These are phyloP conservation scores for Chamaenerion angustifolium DNA, from an alignment of 345 rosid genomes.

Conservation along the genomic window DNA sequence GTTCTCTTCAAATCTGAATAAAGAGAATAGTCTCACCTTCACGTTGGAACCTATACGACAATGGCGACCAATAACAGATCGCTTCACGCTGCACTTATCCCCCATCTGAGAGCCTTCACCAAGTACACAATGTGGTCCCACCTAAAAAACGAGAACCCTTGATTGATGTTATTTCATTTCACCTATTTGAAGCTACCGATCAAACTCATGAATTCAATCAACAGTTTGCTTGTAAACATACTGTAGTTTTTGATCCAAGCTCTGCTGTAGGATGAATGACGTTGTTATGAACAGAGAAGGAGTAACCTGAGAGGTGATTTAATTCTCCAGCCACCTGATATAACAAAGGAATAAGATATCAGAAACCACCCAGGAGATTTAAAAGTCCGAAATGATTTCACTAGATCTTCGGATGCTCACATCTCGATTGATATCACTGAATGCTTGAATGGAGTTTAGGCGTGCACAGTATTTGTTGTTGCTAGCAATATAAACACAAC, in stretches of 20 bases:
- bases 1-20: not conserved
- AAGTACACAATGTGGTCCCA: constrained; percentile 85
- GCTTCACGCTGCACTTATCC: constrained; percentile 91
- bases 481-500: constrained; percentile 83
- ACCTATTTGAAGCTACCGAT: not conserved
- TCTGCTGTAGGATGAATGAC: constrained; percentile 66
- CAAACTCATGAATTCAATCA: not conserved
- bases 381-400: not conserved
- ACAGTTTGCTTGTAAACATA: constrained; percentile 16
- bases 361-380: not conserved
- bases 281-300: constrained; percentile 70
- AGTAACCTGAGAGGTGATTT: constrained; percentile 67
- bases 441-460: constrained; percentile 82
- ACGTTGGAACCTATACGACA: constrained; percentile 95
- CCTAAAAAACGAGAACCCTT: constrained; percentile 24
- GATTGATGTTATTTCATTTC: not conserved
- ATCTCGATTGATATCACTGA: constrained; percentile 81
- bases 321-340: constrained; percentile 78
- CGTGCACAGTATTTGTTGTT: constrained; percentile 59
- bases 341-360: constrained; percentile 3
- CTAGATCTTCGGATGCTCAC: constrained; percentile 28
- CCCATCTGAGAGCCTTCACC: constrained; percentile 95
- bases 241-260: constrained; percentile 86
- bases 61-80: constrained; percentile 91
- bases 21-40: constrained; percentile 41